Base-by-base conservation (phyloP, 805 yeast genomes). In the Nakazawaea siamensis region DNA sequence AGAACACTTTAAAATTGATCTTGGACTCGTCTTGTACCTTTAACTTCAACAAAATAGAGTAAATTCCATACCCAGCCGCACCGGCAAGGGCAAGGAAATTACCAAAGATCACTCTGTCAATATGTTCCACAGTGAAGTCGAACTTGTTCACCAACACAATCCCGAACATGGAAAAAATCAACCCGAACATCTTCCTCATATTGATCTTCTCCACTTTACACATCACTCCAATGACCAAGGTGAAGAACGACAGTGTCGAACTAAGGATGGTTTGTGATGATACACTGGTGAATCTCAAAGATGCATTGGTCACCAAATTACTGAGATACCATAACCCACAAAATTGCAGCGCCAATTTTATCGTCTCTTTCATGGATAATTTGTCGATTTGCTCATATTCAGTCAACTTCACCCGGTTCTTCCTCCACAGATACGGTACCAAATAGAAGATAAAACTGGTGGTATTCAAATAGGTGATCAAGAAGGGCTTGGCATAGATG, bases 251-350 rank as follows among this genome's bases (percentile, higher is more conserved):
- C 4, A 94, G 80, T 0, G 97, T 88, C 24, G 96, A 82, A 13
- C 95, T 82, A 26, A 92, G 59, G 17, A 92, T 90, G 3, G 97
- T 92, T 49, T 94, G 97, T 11, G 92, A 80, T 2, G 95, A 94
- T 15, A 92, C 98, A 10, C 88, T 78, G 0, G 98, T 92, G 55
- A 80, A 92, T 17, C 81, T 70, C 34, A 92, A 64, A 15, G 94
- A 78, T 0, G 95, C 85, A 57, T 92, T 92, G 21, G 92, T 86
- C 37, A 84, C 80, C 43, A 88, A 66, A 55, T 92, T 92, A 3
- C 97, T 94, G 13, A 77, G 41, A 52, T 85, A 92, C 98, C 98
- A 92, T 28, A 92, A 62, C 3, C 82, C 58, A 43, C 94, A 80
- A 54, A 92, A 92, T 58, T 86, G 84, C 11, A 80, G 67, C 42